Conservation (phyloP, 2,329 filamentous ascomycete genomes). For the Diaporthe citrichinensis region DNA sequence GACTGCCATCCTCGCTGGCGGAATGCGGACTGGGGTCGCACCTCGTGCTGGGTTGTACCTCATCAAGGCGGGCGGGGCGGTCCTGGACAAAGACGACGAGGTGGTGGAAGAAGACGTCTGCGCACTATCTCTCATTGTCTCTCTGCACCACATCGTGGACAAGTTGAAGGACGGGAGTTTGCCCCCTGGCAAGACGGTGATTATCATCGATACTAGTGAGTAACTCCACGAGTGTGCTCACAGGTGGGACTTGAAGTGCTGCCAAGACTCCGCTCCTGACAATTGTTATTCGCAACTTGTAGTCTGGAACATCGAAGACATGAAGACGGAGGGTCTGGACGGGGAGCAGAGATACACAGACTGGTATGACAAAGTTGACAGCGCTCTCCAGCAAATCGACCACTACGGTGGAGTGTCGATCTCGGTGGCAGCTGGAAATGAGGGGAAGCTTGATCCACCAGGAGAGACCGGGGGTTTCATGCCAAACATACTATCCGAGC, state of each 20-base stretch:
- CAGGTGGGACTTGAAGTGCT: no score
- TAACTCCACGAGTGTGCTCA: no score
- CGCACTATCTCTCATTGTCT: neutral
- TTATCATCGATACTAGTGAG: constrained; percentile 36
- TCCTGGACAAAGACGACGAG: neutral
- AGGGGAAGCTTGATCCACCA: neutral
- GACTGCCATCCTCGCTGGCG: constrained; percentile 25
- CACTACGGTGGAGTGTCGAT: constrained; percentile 7
- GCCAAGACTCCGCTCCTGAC: neutral
- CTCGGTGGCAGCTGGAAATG: constrained; percentile 33
- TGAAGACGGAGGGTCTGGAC: neutral
- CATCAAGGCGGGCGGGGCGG: constrained; percentile 36
- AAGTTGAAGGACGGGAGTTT: constrained; percentile 1
- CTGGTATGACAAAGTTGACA: constrained; percentile 1
- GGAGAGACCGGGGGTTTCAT: constrained; percentile 12
- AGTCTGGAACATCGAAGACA: constrained; percentile 32
- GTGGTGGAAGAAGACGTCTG: constrained; percentile 31
- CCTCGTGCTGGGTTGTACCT: constrained; percentile 28
- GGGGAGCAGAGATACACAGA: neutral
- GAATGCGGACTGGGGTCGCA: constrained; percentile 6
- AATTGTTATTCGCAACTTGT: rapidly evolving
- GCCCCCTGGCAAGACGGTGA: constrained; percentile 19
- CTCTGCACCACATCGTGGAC: constrained; percentile 27
- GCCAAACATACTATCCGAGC: constrained; percentile 14
- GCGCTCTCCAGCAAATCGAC: constrained; percentile 14